Conservation (phyloP, 1,284 basidiomycete genomes). For the Papiliotrema terrestris region DNA sequence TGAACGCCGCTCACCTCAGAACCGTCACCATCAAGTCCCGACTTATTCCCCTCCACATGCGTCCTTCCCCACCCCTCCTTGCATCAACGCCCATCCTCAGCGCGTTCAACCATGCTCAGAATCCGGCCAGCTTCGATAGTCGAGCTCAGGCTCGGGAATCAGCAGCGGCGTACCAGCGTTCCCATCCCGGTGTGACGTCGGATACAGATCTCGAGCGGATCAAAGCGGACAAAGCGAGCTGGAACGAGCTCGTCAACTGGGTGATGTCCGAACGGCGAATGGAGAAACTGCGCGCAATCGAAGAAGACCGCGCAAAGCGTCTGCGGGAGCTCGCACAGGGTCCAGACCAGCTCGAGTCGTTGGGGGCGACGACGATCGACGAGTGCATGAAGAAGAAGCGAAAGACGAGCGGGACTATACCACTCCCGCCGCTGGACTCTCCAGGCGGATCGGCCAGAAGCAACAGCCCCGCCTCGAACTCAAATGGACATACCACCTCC, state of each 20-base stretch:
- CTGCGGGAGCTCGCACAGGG: constrained; percentile 24
- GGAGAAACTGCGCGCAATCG: constrained; percentile 37
- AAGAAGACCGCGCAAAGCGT: constrained; percentile 36
- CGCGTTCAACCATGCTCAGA: constrained; percentile 40
- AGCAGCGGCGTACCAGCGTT: constrained; percentile 31
- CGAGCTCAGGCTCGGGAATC: constrained; percentile 30
- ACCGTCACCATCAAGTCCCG: constrained; percentile 42
- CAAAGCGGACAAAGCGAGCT: constrained; percentile 36
- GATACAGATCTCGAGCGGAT: constrained; percentile 13
- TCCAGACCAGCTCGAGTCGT: neutral
- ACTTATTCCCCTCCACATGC: constrained; percentile 33
- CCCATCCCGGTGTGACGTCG: constrained; percentile 34
- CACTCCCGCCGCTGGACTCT: constrained; percentile 4
- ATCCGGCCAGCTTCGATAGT: constrained; percentile 35
- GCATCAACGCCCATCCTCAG: constrained; percentile 30
- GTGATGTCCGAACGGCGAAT: constrained; percentile 43
- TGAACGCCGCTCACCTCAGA: constrained; percentile 11
- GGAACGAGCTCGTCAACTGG: constrained; percentile 45
- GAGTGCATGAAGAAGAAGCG: constrained; percentile 4
- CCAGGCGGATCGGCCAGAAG: neutral
- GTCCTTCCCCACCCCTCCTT: constrained; percentile 35
- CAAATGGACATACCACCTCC: too few species aligned
- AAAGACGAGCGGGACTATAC: neutral
- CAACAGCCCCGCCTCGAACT: neutral
- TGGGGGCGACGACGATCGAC: neutral